Base-by-base conservation (phyloP, 1,139 yeast species). In the Torulaspora pretoriensis region DNA sequence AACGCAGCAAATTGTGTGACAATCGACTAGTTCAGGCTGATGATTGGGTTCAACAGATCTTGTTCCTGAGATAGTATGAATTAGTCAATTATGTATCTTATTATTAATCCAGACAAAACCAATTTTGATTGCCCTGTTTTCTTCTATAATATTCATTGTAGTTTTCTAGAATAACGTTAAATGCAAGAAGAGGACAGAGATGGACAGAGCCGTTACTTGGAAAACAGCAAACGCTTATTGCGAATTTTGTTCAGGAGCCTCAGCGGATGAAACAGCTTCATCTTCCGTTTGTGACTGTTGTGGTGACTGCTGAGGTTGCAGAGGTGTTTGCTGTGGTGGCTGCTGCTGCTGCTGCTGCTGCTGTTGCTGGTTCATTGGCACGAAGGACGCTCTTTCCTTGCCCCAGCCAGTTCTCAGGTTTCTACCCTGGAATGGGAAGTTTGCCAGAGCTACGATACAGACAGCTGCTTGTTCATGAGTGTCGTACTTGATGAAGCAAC, bases 361-460 rank as follows among this genome's bases (percentile, higher is more conserved):
- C 32, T 52, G 55, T 40, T 52, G 60, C 36, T 52, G 58, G 23
- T 48, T 51, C 45, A 47, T 46, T 40, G 63, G 77, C 38, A 65
- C 53, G 45, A 58, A 61, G 25, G 61, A 73, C 27, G 75, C 71
- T 56, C 79, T 71, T 54, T 77, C 83, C 61, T 79, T 84, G 41
- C 95, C 96, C 96, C 96, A 88, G 26, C 95, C 94, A 58, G 90
- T 81, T 62, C 82, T 83, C 61, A 88, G 68, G 26, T 85, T 83
- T 62, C 95, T 75, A 19, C 95, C 95, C 61, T 83, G 81, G 52
- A 88, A 69, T 46, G 75, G 75, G 56, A 78, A 77, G n/a, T 95
- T 95, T 16, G 81, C 76, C 51, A 88, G 71, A 59, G 85, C 92
- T 23, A 83, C 84, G 57, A 88, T 87, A 43, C 95, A 95, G 64